Evolutionary conservation across 345 rosid species (phyloP), one percentile per base, ranked within the genome.

Genomic region (Hibiscus syriacus): DNA sequence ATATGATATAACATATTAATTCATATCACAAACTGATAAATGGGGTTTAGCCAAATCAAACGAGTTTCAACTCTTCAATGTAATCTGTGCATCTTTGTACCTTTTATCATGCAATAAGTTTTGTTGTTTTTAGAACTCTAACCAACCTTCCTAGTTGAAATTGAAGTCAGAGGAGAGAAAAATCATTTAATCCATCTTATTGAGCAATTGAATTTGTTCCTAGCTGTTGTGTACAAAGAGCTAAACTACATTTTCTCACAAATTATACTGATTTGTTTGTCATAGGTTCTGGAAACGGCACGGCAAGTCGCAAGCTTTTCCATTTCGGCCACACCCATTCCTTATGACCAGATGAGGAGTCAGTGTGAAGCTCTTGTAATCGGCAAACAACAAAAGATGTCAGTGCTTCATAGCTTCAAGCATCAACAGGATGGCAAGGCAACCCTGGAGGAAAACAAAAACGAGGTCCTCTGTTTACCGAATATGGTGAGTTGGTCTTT

Each of bases 351-450:
- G 74, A 87, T 90, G 92, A 92, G 80, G 81, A 88, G 76, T 77
- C 98, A 90, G 59, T 92, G 98, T 32, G 98, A 90, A 83, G 97
- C 96, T 41, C 96, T 90, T 62, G 84, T 87, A 58, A 74, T 78
- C 3, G 96, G 90, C 59, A 90, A 92, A 76, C 97, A 90, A 76
- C 87, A 88, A 81, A 92, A 92, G 85, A 92, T 92, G 98, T 87
- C 92, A 1, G 87, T 90, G 66, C 92, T 92, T 77, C 92, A 78
- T 64, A 88, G 97, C 75, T 87, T 90, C 71, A 90, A 90, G 81
- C 78, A 74, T 71, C 85, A 76, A 72, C 80, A 75, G 14, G 86
- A 85, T 54, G 45, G 76, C 79, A 87, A 76, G 70, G 84, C 82
- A 30, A 52, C 74, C 72, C 81, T 84, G 26, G 68, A 76, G 50